A percentile compares a stretch with the other conserved stretches of the same genome.
Evolutionary conservation across 2,329 filamentous ascomycete genomes (phyloP).

Genomic region (Aspergillus luchuensis): DNA sequence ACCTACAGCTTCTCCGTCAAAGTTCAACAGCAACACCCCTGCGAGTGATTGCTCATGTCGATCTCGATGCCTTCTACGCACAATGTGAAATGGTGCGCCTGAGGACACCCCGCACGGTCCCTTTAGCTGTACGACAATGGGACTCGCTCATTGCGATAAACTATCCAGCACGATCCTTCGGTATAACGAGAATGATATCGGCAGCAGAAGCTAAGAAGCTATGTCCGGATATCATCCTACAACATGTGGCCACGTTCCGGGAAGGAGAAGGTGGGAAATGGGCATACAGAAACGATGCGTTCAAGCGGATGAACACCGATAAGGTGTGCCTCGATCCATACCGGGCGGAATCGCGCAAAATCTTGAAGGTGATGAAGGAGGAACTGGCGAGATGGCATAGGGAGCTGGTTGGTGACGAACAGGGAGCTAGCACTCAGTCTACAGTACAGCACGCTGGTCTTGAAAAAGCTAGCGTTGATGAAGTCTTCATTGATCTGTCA

Average conservation of each 20-base stretch:
- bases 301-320: conserved; percentile 76
- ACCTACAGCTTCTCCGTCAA: conserved; percentile 73
- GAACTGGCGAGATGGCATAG: conserved; percentile 57
- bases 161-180: conserved; percentile 81
- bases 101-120: conserved; percentile 70
- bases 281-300: conserved; percentile 84
- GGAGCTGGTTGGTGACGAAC: conserved; percentile 22
- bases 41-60: conserved; percentile 85
- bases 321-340: conserved; percentile 96
- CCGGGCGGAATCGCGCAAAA: conserved; percentile 78
- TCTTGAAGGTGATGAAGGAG: conserved; percentile 76
- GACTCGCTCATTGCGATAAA: conserved; percentile 95
- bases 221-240: conserved; percentile 79
- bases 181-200: conserved; percentile 77
- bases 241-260: conserved; percentile 94
- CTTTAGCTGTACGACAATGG: conserved; percentile 94
- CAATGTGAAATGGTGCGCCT: conserved; percentile 94
- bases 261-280: conserved; percentile 83
- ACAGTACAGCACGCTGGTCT: conserved; percentile 56
- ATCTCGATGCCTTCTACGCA: conserved; percentile 96
- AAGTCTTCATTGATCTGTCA: conserved; percentile 91
- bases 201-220: conserved; percentile 80
- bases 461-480: conserved; percentile 94
- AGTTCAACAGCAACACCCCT: conserved; percentile 74
- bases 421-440: conserved; percentile 9